Percentiles rank a stretch among this genome's conserved stretches.
Conservation (phyloP, 176 grass and related monocot species). For the Zoysia pacifica region DNA sequence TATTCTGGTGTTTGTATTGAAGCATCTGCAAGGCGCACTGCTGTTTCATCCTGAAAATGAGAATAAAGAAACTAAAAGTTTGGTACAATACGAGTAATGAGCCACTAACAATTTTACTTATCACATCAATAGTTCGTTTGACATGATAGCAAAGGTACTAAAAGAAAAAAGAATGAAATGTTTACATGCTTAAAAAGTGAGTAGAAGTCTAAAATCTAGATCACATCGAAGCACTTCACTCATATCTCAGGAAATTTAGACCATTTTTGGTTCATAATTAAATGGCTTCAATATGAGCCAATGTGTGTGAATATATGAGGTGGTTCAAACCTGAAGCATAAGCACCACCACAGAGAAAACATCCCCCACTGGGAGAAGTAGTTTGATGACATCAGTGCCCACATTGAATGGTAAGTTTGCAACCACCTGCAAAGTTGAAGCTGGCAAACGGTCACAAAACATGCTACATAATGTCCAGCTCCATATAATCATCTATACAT, state of each 20-base stretch:
- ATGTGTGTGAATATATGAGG: background rate
- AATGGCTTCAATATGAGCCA: background rate
- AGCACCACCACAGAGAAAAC: constrained; percentile 79
- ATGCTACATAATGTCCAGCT: constrained; percentile 12
- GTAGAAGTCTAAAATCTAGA: constrained; percentile 12
- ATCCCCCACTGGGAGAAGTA: constrained; percentile 94
- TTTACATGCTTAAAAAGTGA: background rate
- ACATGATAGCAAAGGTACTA: background rate
- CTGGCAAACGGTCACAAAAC: constrained; percentile 17
- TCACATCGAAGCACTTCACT: background rate
- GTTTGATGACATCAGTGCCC: constrained; percentile 87
- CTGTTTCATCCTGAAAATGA: constrained; percentile 76
- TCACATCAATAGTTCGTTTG: background rate
- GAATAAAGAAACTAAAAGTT: background rate
- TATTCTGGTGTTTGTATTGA: constrained; percentile 79
- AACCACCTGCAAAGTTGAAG: constrained; percentile 68
- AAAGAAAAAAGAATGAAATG: background rate
- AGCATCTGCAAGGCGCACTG: constrained; percentile 64
- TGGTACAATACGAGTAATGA: background rate
- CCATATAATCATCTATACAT: background rate
- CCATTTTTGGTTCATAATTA: background rate
- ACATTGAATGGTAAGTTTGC: constrained; percentile 98
- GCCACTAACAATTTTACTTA: background rate
- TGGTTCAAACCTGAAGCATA: constrained; percentile 85
- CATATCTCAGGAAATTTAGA: background rate